Base-by-base conservation (phyloP, 495 filamentous ascomycete species). In the Penicillium paxilli region DNA sequence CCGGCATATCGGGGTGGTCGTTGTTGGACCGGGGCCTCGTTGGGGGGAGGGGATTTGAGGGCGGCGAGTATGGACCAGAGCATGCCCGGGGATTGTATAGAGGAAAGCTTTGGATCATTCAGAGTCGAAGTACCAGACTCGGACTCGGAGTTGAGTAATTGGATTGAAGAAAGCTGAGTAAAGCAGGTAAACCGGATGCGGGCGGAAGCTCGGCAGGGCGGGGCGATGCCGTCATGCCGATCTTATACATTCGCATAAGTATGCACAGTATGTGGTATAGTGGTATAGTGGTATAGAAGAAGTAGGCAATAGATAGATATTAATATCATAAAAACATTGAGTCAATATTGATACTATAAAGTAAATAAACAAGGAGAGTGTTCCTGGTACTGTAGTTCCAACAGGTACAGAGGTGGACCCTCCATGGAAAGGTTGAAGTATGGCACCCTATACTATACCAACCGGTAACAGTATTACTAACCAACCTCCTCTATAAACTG, bases 1-100 rank as follows among this genome's bases (percentile, higher is more conserved):
- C 86, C 89, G 21, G 75, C 76, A 69, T 93, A 96, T 14, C 73
- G 70, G 14, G 77, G 76, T 33, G 64, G 57, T 49, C 68, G 74
- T 35, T 67, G 67, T 40, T 59, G 65, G 30, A 51, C 50, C 11
- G 11, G 30, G 30, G 30, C 30, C 14, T 59, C 67, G 38, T 69
- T 64, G 5, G 59, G 24, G 10, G 59, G 63, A 7, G 57, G 53
- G 28, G 66, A 38, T 23, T 35, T 64, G 30, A 66, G 46, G 21
- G 60, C 66, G 19, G 56, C 56, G 32, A 45, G 53, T 16, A 62
- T 57, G 26, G 53, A 59, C 47, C 59, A 52, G 35, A 65, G 21
- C 62, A 64, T 66, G 52, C 24, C 54, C 47, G 23, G n/a, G 25
- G 11, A 12, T 32, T 14, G 3, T 8, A 38, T 16, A 8, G 5